Conservation (phyloP, 2,329 filamentous ascomycete genomes). For the Curvularia spicifera region DNA sequence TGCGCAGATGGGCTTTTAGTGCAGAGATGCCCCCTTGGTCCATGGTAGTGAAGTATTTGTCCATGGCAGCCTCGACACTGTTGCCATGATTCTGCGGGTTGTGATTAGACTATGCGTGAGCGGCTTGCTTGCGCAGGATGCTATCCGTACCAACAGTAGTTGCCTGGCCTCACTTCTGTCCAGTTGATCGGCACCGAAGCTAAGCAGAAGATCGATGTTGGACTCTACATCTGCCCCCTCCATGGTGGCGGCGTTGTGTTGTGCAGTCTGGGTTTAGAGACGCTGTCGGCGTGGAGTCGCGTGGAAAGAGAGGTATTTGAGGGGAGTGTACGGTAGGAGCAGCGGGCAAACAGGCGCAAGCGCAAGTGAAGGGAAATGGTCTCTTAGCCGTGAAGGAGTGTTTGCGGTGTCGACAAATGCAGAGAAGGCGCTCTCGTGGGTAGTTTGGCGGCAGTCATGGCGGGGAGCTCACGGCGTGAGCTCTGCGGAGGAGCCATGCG, state of each 20-base stretch:
- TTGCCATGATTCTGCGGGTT: conserved; percentile 32
- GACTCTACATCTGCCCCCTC: conserved; percentile 17
- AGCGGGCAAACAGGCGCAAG: conserved; percentile 12
- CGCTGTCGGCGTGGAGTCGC: conserved; percentile 1
- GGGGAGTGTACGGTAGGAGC: background rate
- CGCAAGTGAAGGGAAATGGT: conserved; percentile 2
- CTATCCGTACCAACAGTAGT: conserved; percentile 24
- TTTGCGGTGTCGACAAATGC: background rate
- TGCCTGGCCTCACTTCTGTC: conserved; percentile 25
- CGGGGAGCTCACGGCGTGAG: conserved; percentile 21
- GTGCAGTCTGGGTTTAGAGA: background rate
- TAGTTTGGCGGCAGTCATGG: conserved; percentile 21
- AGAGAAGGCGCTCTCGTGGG: conserved; percentile 5
- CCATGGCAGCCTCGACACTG: conserved; percentile 31
- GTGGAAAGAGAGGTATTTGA: conserved; percentile 4
- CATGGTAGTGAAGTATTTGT: conserved; percentile 30
- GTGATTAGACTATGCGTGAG: conserved; percentile 5
- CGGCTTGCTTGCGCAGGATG: conserved; percentile 5
- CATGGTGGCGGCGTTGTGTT: conserved; percentile 12
- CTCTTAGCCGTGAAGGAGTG: conserved; percentile 1
- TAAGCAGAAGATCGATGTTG: conserved; percentile 18
- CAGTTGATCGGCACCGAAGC: conserved; percentile 22
- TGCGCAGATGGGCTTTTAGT: conserved; percentile 29
- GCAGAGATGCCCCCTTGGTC: conserved; percentile 20
- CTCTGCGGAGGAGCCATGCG: conserved; percentile 27